Evolutionary conservation across 2,329 filamentous ascomycete species (phyloP).

Genomic region (Phyllachora maydis): DNA sequence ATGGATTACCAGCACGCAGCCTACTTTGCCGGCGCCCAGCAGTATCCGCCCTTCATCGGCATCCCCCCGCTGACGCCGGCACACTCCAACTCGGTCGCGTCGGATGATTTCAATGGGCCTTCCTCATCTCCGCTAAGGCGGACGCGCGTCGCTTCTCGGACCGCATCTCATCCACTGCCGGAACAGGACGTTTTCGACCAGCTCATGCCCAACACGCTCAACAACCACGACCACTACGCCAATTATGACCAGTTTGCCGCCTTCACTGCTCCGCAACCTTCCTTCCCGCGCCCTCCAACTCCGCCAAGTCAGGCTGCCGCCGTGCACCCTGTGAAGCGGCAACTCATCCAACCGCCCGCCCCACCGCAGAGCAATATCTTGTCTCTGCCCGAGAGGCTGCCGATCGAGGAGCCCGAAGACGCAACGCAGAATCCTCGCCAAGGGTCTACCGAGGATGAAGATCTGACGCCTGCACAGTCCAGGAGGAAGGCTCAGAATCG

Average conservation of each 20-base stretch:
- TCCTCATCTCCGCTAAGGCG: too few species aligned
- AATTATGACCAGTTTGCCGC: constrained; percentile 22
- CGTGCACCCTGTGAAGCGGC: constrained; percentile 8
- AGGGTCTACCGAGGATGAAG: constrained; percentile 31
- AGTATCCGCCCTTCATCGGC: constrained; percentile 30
- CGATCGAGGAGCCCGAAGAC: constrained; percentile 17
- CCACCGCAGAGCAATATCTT: too few species aligned
- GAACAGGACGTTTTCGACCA: constrained; percentile 30
- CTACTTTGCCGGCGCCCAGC: constrained; percentile 24
- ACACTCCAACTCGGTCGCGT: constrained; percentile 29
- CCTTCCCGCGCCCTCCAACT: constrained; percentile 26
- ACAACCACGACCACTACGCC: constrained; percentile 23
- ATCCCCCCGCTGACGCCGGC: constrained; percentile 32
- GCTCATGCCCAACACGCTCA: constrained; percentile 13
- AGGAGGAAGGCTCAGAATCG: constrained; percentile 40
- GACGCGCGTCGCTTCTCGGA: too few species aligned
- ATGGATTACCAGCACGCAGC: constrained; percentile 31
- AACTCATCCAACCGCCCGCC: constrained; percentile 10
- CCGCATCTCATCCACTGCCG: too few species aligned
- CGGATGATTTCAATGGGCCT: constrained; percentile 31
- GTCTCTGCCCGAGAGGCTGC: constrained; percentile 10
- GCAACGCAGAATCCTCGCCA: constrained; percentile 11
- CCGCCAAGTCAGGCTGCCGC: constrained; percentile 21
- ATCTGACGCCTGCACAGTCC: constrained; percentile 33
- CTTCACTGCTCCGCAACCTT: constrained; percentile 18